These are phyloP conservation scores for Rhodotorula sp. DNA, from an alignment of 1,284 basidiomycete species.

Conservation along the genomic window DNA sequence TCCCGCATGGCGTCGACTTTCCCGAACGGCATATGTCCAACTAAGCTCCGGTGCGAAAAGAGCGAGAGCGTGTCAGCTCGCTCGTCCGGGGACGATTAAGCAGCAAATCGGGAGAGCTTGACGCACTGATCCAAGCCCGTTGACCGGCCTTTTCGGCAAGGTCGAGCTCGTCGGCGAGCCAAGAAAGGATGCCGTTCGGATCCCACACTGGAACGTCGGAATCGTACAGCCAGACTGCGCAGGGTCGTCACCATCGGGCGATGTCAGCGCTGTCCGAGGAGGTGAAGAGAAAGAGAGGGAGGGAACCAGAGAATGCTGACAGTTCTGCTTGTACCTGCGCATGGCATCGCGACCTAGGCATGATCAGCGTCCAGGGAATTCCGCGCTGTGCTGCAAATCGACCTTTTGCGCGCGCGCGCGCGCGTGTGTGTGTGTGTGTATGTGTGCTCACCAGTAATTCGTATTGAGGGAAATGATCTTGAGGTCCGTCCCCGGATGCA, in stretches of 20 bases:
- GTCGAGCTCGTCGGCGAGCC: conserved; percentile 58
- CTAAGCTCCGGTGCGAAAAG: conserved; percentile 9
- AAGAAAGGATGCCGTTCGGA: conserved; percentile 54
- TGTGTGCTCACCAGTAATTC: conserved; percentile 57
- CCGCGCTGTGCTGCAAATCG: no score
- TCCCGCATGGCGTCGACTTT: conserved; percentile 54
- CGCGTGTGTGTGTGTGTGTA: neutral
- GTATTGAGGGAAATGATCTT: conserved; percentile 60
- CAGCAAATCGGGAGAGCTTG: no score
- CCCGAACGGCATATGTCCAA: conserved; percentile 50
- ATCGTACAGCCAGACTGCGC: conserved; percentile 59
- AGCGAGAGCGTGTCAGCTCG: neutral
- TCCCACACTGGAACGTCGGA: conserved; percentile 50
- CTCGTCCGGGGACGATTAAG: neutral
- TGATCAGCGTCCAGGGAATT: no score
- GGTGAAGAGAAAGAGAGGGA: no score
- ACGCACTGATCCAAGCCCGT: conserved; percentile 53
- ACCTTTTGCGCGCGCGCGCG: no score
- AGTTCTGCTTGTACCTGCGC: conserved; percentile 13
- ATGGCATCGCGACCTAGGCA: no score
- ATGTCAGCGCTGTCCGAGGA: neutral
- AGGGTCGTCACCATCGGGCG: neutral
- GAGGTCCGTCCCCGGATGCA: conserved; percentile 37
- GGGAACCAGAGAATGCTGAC: neutral
- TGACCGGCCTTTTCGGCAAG: conserved; percentile 59